Evolutionary conservation across 169 alveolate species (phyloP), one percentile per base, ranked within the genome.

Genomic region (Prorocentrum cordatum): DNA sequence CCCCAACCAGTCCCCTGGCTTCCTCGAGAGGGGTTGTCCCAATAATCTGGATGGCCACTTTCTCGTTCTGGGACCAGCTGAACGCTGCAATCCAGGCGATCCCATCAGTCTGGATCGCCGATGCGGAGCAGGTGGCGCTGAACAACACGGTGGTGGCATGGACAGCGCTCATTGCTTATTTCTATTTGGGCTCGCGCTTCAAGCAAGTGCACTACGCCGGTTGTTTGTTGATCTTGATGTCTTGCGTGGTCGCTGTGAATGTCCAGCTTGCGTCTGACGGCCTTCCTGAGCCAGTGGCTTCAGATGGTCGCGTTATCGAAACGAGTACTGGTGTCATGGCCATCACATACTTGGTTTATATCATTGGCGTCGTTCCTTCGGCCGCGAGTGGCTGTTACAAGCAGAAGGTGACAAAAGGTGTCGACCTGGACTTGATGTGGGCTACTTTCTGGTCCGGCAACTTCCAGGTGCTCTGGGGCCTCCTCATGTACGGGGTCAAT

Each of bases 201-300:
- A 77, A 38, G 87, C 33, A 35, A 62, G 87, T 77, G 35, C 87
- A 77, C 75, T 77, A 77, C 26, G 87, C 87, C 22, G 87, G 87
- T 0, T 31, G 24, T 20, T 7, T 10, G n/a, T 42, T 70, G 29
- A 39, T 39, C 10, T 5, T 36, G 26, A 39, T 61, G 35, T 39
- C 82, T 18, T 36, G 82, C 82, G 2, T 70, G 10, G 82, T 70
- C 3, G 82, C 64, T 36, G 36, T 9, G 64, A 26, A 36, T 54
- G 64, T 70, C 22, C 64, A 39, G 82, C 82, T 39, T 26, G 82
- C 39, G 82, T 18, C 64, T 70, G 64, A 33, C 42, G 6, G 82
- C 64, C 33, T 39, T 70, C 64, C 82, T 62, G 22, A 38, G 64
- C 39, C 36, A 26, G 39, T 39, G 58, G 82, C 39, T 14, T n/a